phyloP scores from a whole-genome alignment of 257 asterid species.

The Solanum pinnatisectum region DNA sequence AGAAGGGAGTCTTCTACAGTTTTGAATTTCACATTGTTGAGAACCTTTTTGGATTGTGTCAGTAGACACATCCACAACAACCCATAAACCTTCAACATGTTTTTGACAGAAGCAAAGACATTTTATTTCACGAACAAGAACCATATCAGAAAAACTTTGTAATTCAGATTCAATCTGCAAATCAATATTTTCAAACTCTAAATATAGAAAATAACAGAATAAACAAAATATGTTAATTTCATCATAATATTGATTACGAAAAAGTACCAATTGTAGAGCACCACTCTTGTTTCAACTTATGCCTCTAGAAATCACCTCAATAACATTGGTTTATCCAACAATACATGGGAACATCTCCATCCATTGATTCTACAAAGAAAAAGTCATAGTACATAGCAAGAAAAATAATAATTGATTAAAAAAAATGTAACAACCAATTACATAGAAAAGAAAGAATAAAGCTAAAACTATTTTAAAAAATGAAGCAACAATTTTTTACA shows the following conservation, averaged over 20 bases:
- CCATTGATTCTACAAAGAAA: too few relatives aligned
- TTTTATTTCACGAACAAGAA: constrained; percentile 43
- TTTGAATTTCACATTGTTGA: not conserved
- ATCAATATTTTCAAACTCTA: not conserved
- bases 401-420: too few relatives aligned
- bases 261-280: not conserved
- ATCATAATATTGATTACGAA: not conserved
- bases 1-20: not conserved
- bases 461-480: too few relatives aligned
- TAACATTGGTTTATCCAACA: too few relatives aligned
- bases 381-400: too few relatives aligned
- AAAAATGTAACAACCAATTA: too few relatives aligned
- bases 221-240: not conserved
- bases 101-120: constrained; percentile 77
- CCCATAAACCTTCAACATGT: constrained; percentile 57
- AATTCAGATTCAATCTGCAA: constrained; percentile 66
- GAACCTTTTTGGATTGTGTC: not conserved
- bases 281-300: too few relatives aligned
- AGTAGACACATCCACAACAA: constrained; percentile 20
- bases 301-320: too few relatives aligned
- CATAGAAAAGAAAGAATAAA: too few relatives aligned
- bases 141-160: constrained; percentile 62
- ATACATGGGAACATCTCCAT: too few relatives aligned
- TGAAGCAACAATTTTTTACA: too few relatives aligned
- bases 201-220: not conserved